Base-by-base conservation (phyloP, 495 filamentous ascomycete genomes). In the Penicillium taxi region DNA sequence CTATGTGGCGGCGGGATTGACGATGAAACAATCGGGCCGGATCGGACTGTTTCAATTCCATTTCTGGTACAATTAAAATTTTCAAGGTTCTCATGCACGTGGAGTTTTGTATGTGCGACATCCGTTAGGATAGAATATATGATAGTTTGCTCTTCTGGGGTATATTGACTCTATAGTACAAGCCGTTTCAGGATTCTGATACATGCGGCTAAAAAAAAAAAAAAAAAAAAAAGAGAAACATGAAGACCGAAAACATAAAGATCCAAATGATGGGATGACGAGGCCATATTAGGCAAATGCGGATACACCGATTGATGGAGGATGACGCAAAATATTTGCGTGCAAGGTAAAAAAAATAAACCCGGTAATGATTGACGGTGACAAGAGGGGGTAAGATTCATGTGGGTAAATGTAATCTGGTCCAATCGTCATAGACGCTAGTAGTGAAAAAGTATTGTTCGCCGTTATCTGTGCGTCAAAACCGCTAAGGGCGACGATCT, bases 141-240 rank as follows among this genome's bases (percentile, higher is more conserved):
- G 42, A 46, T 26, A 50, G 48, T 53, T 52, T 58, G 59, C 58
- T 55, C n/a, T n/a, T n/a, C 44, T 47, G 60, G 29, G 63, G 63
- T 66, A 66, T 66, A 64, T 61, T 64, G 63, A 58, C 53, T 66
- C 63, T 66, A 66, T 66, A 56, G 49, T 64, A 66, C 60, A 66
- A 53, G 55, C 55, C 51, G 55, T 46, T 50, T n/a, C n/a, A n/a
- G n/a, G 54, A 55, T 59, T 58, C 50, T 50, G 35, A 48, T 44
- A 46, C 45, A 44, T 42, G 32, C 43, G 39, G 37, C 37, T 41
- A 43, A 45, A 38, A 26, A 44, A 40, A 20, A 20, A 37, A 44
- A 34, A 35, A 45, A 13, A 45, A 45, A 35, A 47, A 37, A 37
- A 34, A 48, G 23, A 35, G 36, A 39, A 42, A 42, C 32, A 31